These are phyloP conservation scores for Dendrobium catenatum DNA, from an alignment of 106 monocot species.

Conservation along the genomic window DNA sequence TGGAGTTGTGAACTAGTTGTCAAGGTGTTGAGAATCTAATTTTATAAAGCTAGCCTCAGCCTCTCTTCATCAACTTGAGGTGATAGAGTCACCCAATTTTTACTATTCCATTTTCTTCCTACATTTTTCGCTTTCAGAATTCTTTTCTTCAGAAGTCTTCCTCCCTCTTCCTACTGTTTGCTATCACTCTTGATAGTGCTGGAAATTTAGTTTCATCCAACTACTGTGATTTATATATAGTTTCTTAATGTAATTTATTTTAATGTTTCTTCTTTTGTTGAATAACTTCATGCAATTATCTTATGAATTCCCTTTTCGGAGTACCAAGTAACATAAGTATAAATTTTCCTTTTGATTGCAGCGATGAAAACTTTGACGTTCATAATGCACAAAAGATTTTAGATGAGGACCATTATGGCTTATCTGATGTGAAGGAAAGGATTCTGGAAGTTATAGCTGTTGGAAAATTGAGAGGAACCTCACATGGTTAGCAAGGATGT, in stretches of 20 bases:
- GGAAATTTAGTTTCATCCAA: background rate
- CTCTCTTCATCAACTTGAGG: background rate
- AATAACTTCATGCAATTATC: background rate
- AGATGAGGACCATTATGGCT: conserved; percentile 97
- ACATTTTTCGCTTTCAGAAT: background rate
- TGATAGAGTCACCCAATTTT: background rate
- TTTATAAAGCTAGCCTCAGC: background rate
- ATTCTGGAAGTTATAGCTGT: conserved; percentile 98
- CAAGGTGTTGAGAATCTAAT: background rate
- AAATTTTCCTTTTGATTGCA: conserved; percentile 18
- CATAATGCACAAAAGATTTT: conserved; percentile 78
- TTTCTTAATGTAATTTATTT: background rate
- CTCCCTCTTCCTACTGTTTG: background rate
- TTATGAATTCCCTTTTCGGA: background rate
- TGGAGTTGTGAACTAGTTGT: background rate
- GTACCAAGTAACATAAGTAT: background rate
- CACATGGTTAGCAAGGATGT: conserved; percentile 61
- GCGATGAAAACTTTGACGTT: conserved; percentile 95
- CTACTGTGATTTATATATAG: background rate
- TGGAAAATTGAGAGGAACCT: conserved; percentile 87
- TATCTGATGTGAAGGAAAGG: conserved; percentile 94
- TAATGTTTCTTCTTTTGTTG: background rate
- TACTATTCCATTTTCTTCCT: background rate
- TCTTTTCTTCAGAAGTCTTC: background rate
- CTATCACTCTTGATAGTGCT: background rate